Base-by-base conservation (phyloP, 805 yeast genomes). In the Metschnikowia drakensbergensis region DNA sequence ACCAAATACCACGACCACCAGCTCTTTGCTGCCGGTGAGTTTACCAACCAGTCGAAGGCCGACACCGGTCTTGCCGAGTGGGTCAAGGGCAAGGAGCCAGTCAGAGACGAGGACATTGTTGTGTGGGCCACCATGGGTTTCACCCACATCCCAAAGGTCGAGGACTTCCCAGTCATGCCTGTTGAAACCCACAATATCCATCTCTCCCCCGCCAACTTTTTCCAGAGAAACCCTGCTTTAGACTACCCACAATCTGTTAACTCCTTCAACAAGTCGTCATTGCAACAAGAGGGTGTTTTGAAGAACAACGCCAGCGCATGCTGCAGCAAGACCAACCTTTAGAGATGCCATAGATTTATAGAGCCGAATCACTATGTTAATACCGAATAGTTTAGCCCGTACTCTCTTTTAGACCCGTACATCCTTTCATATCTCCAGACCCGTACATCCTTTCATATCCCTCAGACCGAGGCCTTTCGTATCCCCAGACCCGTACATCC, bases 161-260 rank as follows among this genome's bases (percentile, higher is more conserved):
- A 86, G 70, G 92, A 86, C 66, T 86, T 87, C 84, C 95, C 95
- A 42, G 91, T 86, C 45, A 86, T 86, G 95, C 91, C 94, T 31
- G 87, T 84, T 49, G 95, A 86, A 69, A 82, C 82, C 54, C 82
- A 84, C 71, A 68, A 63, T 57, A 82, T 86, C 57, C 75, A 79
- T 50, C 75, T 86, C 49, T 75, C 77, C 40, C 95, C 95, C 46
- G 73, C 79, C 58, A 86, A 87, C 48, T 86, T 86, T 80, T 86
- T 86, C 63, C 82, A 81, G 58, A 80, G 72, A 61, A 86, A 86
- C 68, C 95, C 95, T 33, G 88, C 87, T 38, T 71, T 87, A 62
- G 90, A 85, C 62, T 71, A 86, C 47, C 94, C 94, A 42, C 84
- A 83, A 65, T 79, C 90, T 23, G 77, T 66, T 61, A 84, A 86